Evolutionary conservation across 208 protist species (phyloP).

Genomic region (Leptomonas pyrrhocoris): DNA sequence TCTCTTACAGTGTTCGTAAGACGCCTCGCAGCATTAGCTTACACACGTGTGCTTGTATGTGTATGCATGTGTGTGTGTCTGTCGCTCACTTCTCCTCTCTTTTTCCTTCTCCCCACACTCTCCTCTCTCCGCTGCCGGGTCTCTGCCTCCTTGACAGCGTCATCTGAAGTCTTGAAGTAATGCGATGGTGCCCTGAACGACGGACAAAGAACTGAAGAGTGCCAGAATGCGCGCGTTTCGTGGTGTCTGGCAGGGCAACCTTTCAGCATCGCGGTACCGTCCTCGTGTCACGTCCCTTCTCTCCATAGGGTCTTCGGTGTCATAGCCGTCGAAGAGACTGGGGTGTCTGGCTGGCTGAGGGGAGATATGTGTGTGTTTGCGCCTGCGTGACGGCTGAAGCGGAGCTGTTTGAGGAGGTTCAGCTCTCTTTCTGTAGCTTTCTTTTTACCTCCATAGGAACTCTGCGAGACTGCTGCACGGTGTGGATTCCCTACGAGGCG

Average conservation of each 20-base stretch:
- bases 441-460: constrained; percentile 47
- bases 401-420: constrained; percentile 31
- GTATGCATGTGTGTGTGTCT: too few species aligned
- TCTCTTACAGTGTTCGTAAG: too few species aligned
- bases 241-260: background rate
- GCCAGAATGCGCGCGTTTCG: background rate
- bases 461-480: constrained; percentile 31
- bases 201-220: constrained; percentile 49
- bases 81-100: too few species aligned
- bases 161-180: too few species aligned
- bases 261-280: background rate
- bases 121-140: too few species aligned
- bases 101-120: too few species aligned
- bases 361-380: background rate
- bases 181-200: background rate
- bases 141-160: too few species aligned
- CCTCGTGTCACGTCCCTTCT: background rate
- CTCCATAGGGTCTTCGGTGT: constrained; percentile 40
- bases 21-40: too few species aligned
- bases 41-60: too few species aligned
- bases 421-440: constrained; percentile 18
- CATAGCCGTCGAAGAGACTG: constrained; percentile 55
- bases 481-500: too few species aligned
- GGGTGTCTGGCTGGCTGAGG: background rate
- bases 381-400: background rate